phyloP scores from a whole-genome alignment of 495 filamentous ascomycete genomes.

The Aspergillus affinis region DNA sequence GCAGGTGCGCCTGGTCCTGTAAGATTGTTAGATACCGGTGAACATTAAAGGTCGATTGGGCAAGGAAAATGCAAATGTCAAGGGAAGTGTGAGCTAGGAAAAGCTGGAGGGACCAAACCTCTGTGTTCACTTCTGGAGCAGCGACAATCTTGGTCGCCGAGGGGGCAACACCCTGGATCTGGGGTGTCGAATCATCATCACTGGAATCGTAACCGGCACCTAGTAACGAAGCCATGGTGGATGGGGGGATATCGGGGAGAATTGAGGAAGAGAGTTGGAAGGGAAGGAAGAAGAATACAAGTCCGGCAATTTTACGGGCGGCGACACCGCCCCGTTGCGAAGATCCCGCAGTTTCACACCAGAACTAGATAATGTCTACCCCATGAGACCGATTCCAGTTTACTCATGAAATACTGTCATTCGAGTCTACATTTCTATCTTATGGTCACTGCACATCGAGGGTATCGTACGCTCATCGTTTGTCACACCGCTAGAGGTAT shows the following conservation, averaged over 20 bases:
- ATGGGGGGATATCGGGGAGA: neutral
- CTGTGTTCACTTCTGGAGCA: slow-evolving; percentile 60
- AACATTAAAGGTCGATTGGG: neutral
- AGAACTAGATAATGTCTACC: neutral
- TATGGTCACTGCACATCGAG: slow-evolving; percentile 4
- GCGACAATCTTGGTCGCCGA: slow-evolving; percentile 48
- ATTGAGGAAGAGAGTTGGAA: neutral
- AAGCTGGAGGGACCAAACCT: slow-evolving; percentile 55
- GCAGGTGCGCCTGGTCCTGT: slow-evolving; percentile 57
- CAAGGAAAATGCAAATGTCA: neutral
- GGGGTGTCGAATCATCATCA: slow-evolving; percentile 44
- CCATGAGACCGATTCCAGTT: neutral
- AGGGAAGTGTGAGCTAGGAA: neutral
- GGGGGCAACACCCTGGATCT: slow-evolving; percentile 23
- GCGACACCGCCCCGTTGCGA: slow-evolving; percentile 28
- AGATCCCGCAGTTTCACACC: slow-evolving; percentile 14
- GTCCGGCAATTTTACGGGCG: slow-evolving; percentile 39
- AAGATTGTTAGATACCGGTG: slow-evolving; percentile 29
- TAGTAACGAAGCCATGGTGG: slow-evolving; percentile 49
- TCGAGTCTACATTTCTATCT: neutral
- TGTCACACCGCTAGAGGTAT: slow-evolving; percentile 45
- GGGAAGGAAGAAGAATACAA: slow-evolving; percentile 3
- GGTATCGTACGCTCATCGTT: slow-evolving; percentile 48
- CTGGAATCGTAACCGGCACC: slow-evolving; percentile 54
- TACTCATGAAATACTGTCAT: too few relatives aligned